These are phyloP conservation scores for Vachellia collinsii DNA, from an alignment of 306 rosid species.

Conservation along the genomic window DNA sequence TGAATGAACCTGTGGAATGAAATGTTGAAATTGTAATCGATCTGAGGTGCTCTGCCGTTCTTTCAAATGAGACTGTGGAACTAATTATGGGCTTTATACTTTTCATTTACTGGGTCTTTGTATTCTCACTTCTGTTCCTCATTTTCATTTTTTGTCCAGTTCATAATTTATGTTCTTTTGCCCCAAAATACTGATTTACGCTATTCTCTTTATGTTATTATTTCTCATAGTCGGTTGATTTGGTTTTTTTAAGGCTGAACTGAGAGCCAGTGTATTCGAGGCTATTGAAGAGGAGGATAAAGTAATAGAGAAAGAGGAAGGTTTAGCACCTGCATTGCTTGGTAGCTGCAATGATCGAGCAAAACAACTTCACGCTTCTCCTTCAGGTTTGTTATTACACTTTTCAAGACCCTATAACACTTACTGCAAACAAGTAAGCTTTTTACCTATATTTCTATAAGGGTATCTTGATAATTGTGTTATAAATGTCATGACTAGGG, in stretches of 20 bases:
- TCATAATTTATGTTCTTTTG: neutral
- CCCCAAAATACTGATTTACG: neutral
- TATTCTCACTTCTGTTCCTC: neutral
- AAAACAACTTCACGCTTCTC: slow-evolving; percentile 95
- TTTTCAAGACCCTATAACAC: neutral
- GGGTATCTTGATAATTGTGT: neutral
- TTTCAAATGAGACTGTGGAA: neutral
- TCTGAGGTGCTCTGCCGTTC: neutral
- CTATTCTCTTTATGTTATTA: neutral
- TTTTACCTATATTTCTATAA: neutral
- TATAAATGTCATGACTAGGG: neutral
- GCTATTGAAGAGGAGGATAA: slow-evolving; percentile 99
- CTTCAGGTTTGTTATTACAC: slow-evolving; percentile 62
- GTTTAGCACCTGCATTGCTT: slow-evolving; percentile 89
- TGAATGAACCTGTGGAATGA: neutral
- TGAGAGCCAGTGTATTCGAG: slow-evolving; percentile 95
- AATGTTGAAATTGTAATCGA: slow-evolving; percentile 5
- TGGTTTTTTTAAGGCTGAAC: slow-evolving; percentile 69
- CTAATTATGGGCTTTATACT: neutral
- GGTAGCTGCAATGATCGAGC: slow-evolving; percentile 99
- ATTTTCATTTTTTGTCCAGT: neutral
- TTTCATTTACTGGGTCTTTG: slow-evolving; percentile 8
- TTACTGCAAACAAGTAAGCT: neutral
- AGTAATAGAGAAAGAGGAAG: slow-evolving; percentile 85
- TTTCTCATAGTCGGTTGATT: neutral